These are phyloP conservation scores for Hericium erinaceus DNA, from an alignment of 768 basidiomycete species.

Conservation along the genomic window DNA sequence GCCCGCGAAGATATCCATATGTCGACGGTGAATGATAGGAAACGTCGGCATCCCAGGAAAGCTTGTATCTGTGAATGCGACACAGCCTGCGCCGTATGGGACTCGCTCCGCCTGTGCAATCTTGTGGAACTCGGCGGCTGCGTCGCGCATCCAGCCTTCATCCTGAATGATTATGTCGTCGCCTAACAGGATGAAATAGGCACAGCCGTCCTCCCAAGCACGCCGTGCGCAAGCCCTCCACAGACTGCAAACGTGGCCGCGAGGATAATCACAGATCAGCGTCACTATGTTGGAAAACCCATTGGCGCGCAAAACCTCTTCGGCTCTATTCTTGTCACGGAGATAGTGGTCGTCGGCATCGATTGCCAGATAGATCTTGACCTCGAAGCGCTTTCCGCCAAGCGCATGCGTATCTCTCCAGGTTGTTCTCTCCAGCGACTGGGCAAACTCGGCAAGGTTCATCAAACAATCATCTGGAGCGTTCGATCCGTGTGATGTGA, in stretches of 20 bases:
- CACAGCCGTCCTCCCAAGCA: slow-evolving; percentile 39
- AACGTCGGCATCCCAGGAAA: slow-evolving; percentile 59
- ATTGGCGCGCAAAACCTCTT: slow-evolving; percentile 25
- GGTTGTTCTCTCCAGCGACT: slow-evolving; percentile 37
- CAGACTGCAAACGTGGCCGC: slow-evolving; percentile 41
- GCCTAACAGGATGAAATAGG: slow-evolving; percentile 45
- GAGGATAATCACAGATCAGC: slow-evolving; percentile 29
- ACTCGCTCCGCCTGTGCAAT: slow-evolving; percentile 22
- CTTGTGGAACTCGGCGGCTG: slow-evolving; percentile 28
- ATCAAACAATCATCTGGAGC: slow-evolving; percentile 30
- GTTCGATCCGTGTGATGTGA: slow-evolving; percentile 39
- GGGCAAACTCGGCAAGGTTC: slow-evolving; percentile 33
- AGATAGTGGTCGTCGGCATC: slow-evolving; percentile 38
- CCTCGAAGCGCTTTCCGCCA: slow-evolving; percentile 24
- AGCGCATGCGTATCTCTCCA: slow-evolving; percentile 29
- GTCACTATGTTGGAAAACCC: slow-evolving; percentile 30
- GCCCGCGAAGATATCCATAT: slow-evolving; percentile 46
- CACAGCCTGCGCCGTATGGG: slow-evolving; percentile 44
- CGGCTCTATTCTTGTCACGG: slow-evolving; percentile 23
- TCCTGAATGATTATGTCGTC: slow-evolving; percentile 45
- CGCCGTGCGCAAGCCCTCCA: slow-evolving; percentile 41
- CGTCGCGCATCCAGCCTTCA: slow-evolving; percentile 41
- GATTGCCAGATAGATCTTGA: slow-evolving; percentile 43
- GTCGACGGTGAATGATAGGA: slow-evolving; percentile 44
- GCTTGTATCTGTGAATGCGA: slow-evolving; percentile 44